Evolutionary conservation across 345 rosid genomes (phyloP).

Genomic region (Dovyalis caffra): DNA sequence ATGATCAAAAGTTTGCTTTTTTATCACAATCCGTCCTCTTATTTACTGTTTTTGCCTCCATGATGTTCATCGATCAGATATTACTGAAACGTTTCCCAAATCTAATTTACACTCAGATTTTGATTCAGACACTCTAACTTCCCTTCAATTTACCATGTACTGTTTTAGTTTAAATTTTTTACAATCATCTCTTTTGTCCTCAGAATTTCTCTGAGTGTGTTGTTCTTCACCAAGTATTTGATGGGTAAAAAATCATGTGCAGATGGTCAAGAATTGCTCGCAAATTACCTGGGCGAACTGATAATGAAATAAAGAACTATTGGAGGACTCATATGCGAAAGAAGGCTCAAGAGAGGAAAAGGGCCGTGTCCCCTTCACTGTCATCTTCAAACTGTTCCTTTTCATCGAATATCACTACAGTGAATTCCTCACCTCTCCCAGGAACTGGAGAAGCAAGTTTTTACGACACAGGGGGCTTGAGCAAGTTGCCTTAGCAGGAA

Average conservation of each 20-base stretch:
- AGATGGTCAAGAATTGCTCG: conserved; percentile 98
- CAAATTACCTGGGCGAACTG: conserved; percentile 91
- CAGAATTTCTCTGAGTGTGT: neutral
- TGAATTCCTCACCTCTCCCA: conserved; percentile 40
- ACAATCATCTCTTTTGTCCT: neutral
- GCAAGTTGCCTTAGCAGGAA: conserved; percentile 21
- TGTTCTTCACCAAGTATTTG: neutral
- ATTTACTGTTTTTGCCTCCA: conserved; percentile 1
- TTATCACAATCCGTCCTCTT: neutral
- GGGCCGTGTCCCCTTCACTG: conserved; percentile 38
- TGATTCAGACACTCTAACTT: neutral
- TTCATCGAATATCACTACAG: conserved; percentile 49
- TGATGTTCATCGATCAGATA: neutral
- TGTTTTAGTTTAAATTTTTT: neutral
- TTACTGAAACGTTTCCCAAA: neutral
- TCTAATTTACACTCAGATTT: neutral
- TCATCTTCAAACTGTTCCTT: conserved; percentile 57
- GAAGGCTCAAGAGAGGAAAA: conserved; percentile 75
- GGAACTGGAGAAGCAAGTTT: conserved; percentile 61
- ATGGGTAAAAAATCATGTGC: conserved; percentile 10
- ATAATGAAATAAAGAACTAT: conserved; percentile 92
- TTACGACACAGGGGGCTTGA: conserved; percentile 74
- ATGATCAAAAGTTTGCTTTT: neutral
- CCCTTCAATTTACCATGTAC: neutral
- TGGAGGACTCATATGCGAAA: conserved; percentile 95